These are phyloP conservation scores for Lasiosphaeris hirsuta DNA, from an alignment of 495 filamentous ascomycete genomes.

Conservation along the genomic window DNA sequence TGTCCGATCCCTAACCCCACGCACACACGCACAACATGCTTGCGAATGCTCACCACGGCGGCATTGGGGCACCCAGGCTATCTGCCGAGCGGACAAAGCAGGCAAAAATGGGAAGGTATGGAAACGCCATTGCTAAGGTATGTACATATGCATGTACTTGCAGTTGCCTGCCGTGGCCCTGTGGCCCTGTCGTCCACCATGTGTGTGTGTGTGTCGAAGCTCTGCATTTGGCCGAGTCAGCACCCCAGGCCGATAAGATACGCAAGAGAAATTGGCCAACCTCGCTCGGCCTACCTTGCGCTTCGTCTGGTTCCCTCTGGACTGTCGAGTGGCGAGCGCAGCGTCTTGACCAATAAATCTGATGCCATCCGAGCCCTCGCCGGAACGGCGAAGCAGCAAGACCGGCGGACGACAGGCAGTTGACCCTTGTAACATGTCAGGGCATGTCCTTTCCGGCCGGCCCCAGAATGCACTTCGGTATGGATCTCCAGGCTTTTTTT, in stretches of 20 bases:
- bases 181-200: too few species aligned
- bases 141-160: too few species aligned
- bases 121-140: too few species aligned
- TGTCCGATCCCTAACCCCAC: background rate
- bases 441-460: slow-evolving; percentile 14
- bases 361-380: slow-evolving; percentile 13
- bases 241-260: background rate
- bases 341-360: slow-evolving; percentile 12
- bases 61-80: background rate
- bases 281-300: background rate
- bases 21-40: background rate
- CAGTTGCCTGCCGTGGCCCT: too few species aligned
- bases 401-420: slow-evolving; percentile 17
- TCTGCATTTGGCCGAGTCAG: background rate
- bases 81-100: background rate
- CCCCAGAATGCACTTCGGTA: slow-evolving; percentile 15
- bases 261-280: background rate
- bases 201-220: too few species aligned
- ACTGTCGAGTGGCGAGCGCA: background rate
- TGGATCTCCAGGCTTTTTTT: slow-evolving; percentile 19
- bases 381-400: slow-evolving; percentile 12
- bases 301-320: background rate
- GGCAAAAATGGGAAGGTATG: too few species aligned
- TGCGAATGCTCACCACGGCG: background rate
- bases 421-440: slow-evolving; percentile 19